These are phyloP conservation scores for Dioscorea zingiberensis DNA, from an alignment of 106 monocot species.

Conservation along the genomic window DNA sequence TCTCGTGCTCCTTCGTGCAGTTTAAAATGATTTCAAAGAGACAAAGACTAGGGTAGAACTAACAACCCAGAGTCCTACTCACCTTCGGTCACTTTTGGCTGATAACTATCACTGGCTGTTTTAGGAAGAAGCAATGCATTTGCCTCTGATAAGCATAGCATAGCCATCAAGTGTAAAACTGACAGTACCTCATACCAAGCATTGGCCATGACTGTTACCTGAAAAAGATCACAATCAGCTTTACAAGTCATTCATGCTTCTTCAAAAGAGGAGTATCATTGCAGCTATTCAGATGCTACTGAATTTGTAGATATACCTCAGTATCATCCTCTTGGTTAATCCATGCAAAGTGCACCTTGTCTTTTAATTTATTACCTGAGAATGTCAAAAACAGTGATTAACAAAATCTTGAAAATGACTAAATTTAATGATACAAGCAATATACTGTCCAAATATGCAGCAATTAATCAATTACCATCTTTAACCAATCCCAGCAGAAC, in stretches of 20 bases:
- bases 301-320: constrained; percentile 31
- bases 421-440: not conserved
- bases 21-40: too few relatives aligned
- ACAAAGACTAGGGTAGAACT: too few relatives aligned
- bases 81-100: constrained; percentile 65
- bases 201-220: constrained; percentile 57
- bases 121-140: constrained; percentile 65
- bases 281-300: too few relatives aligned
- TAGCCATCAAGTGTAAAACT: constrained; percentile 78
- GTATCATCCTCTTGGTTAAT: constrained; percentile 58
- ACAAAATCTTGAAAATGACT: not conserved
- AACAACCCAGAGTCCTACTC: constrained; percentile 1
- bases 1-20: too few relatives aligned
- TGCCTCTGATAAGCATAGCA: constrained; percentile 63
- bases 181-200: constrained; percentile 88
- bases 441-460: not conserved
- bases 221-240: constrained; percentile 2
- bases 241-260: too few relatives aligned
- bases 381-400: not conserved
- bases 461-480: constrained; percentile 29
- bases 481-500: constrained; percentile 49
- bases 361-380: constrained; percentile 37
- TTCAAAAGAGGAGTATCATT: too few relatives aligned
- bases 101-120: constrained; percentile 36
- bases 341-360: constrained; percentile 61